phyloP scores from a whole-genome alignment of 495 filamentous ascomycete genomes.

The Pseudoneurospora amorphoporcata region DNA sequence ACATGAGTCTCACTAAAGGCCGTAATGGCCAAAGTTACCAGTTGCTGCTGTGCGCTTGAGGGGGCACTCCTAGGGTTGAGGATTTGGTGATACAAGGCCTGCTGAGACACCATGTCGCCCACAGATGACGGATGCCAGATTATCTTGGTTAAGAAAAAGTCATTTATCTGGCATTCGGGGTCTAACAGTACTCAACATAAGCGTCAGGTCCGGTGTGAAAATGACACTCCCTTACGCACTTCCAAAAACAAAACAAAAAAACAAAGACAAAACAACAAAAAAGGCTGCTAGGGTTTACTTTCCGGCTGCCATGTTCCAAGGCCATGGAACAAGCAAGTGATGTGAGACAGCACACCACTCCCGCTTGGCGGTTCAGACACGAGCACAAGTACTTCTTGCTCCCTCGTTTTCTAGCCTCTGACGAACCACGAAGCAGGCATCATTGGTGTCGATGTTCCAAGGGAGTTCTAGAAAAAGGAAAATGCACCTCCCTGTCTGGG shows the following conservation, averaged over 20 bases:
- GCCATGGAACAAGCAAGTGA: neutral
- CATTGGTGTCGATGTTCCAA: neutral
- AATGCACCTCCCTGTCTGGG: neutral
- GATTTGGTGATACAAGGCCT: conserved; percentile 9
- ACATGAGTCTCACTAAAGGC: neutral
- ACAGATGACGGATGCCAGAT: conserved; percentile 3
- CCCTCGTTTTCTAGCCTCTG: neutral
- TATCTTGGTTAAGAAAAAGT: conserved; percentile 3
- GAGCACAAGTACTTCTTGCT: neutral
- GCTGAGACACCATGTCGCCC: conserved; percentile 18
- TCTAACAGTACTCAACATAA: neutral
- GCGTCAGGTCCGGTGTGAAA: neutral
- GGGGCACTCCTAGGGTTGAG: neutral
- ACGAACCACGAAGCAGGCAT: neutral
- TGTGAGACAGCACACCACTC: neutral
- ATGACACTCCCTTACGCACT: neutral
- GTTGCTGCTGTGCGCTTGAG: neutral
- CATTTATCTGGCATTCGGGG: conserved; percentile 6
- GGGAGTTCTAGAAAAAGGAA: neutral
- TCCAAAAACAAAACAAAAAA: neutral
- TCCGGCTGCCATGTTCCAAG: neutral
- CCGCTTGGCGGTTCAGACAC: conserved; percentile 2
- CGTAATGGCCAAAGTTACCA: neutral
- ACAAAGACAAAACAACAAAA: neutral
- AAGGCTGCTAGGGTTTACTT: neutral